These are phyloP conservation scores for Cyathus striatus DNA, from an alignment of 768 basidiomycete genomes.

Conservation along the genomic window DNA sequence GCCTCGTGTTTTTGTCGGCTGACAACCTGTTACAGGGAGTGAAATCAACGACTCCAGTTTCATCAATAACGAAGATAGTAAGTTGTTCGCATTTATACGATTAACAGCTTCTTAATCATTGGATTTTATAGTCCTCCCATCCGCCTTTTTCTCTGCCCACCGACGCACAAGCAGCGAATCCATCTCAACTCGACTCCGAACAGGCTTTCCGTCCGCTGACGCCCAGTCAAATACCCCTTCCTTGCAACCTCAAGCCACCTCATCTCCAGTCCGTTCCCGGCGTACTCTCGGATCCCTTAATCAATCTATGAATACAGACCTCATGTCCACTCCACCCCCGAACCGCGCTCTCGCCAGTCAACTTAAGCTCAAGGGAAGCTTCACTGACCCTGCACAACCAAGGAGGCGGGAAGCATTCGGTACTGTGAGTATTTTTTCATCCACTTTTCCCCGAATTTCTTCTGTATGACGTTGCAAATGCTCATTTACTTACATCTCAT, in stretches of 20 bases:
- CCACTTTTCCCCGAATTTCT: conserved; percentile 17
- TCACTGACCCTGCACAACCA: conserved; percentile 65
- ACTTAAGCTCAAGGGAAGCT: conserved; percentile 62
- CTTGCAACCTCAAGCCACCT: conserved; percentile 20
- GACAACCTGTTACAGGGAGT: too few species aligned
- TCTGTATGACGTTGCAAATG: conserved; percentile 2
- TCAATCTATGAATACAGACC: conserved; percentile 27
- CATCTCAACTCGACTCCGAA: conserved; percentile 31
- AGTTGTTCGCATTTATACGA: conserved; percentile 6
- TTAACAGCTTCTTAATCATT: conserved; percentile 11
- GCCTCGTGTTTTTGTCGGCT: conserved; percentile 8
- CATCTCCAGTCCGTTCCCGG: conserved; percentile 26
- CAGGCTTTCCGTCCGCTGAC: conserved; percentile 15
- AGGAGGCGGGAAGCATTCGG: conserved; percentile 40
- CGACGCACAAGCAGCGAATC: conserved; percentile 18
- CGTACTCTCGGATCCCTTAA: conserved; percentile 20
- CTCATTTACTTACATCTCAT: too few species aligned
- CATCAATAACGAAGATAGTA: conserved; percentile 47
- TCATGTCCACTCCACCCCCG: conserved; percentile 64
- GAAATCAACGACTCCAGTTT: conserved; percentile 45
- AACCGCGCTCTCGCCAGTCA: conserved; percentile 49
- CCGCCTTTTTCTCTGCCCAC: conserved; percentile 49
- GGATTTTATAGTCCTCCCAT: conserved; percentile 46
- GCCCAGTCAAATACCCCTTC: conserved; percentile 31
- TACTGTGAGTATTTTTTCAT: conserved; percentile 19